A percentile compares a stretch with the other conserved stretches of the same genome.
Evolutionary conservation across 2,329 filamentous ascomycete genomes (phyloP).

Genomic region (Colletotrichum incanum): DNA sequence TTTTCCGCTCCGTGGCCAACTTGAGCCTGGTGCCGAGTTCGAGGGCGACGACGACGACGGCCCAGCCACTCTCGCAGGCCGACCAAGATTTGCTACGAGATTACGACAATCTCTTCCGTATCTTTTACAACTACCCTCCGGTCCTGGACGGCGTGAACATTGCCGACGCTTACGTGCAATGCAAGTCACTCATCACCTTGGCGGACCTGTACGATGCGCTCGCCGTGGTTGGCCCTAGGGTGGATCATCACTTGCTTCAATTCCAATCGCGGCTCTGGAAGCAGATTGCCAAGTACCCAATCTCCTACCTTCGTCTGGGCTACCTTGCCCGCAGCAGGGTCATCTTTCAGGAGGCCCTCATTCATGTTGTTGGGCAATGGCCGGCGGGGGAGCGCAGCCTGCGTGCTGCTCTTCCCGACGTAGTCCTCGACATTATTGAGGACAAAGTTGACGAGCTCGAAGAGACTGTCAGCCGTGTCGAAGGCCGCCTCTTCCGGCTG

Average conservation of each 20-base stretch:
- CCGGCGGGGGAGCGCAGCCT: slow-evolving; percentile 85
- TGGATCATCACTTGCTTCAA: slow-evolving; percentile 93
- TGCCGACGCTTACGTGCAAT: slow-evolving; percentile 92
- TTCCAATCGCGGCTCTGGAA: slow-evolving; percentile 95
- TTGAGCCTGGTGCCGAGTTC: slow-evolving; percentile 70
- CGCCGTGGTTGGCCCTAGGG: slow-evolving; percentile 86
- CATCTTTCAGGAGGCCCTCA: slow-evolving; percentile 88
- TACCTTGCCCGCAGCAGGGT: slow-evolving; percentile 88
- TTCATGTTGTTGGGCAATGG: slow-evolving; percentile 97
- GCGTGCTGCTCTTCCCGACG: slow-evolving; percentile 79
- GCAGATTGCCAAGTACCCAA: slow-evolving; percentile 96
- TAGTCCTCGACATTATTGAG: slow-evolving; percentile 90
- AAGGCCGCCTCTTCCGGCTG: slow-evolving; percentile 86
- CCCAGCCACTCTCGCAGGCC: slow-evolving; percentile 66
- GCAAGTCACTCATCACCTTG: slow-evolving; percentile 88
- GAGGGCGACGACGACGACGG: slow-evolving; percentile 55
- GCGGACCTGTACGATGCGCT: slow-evolving; percentile 97
- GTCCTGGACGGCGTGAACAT: slow-evolving; percentile 89
- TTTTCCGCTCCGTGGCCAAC: slow-evolving; percentile 92
- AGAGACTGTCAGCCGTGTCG: slow-evolving; percentile 84
- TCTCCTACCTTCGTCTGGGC: slow-evolving; percentile 90
- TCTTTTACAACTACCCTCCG: slow-evolving; percentile 95
- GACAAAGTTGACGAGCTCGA: slow-evolving; percentile 95
- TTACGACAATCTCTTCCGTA: slow-evolving; percentile 95
- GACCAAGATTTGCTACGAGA: slow-evolving; percentile 87